Percentiles rank a stretch among this genome's conserved stretches.
Conservation (phyloP, 192 early-diverging fungal species). For the Entomortierella beljakovae region DNA sequence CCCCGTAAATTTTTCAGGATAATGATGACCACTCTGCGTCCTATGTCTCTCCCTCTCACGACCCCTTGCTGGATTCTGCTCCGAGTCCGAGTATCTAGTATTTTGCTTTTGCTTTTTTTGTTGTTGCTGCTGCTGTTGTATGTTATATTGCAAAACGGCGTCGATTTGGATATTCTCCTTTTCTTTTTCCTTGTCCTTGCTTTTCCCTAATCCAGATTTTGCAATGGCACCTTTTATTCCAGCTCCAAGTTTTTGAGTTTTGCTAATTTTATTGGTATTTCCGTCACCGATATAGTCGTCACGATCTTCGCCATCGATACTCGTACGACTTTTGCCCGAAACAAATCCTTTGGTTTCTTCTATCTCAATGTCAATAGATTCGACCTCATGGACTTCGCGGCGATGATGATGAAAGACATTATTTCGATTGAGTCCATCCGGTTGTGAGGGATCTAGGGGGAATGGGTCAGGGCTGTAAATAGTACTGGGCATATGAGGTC, state of each 20-base stretch:
- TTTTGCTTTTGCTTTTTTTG: constrained; percentile 9
- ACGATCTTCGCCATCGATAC: constrained; percentile 8
- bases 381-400: constrained; percentile 6
- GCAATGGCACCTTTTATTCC: constrained; percentile 31
- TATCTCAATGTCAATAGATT: constrained; percentile 34
- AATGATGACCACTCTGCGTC: constrained; percentile 5
- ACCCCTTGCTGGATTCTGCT: background rate
- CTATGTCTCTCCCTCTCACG: constrained; percentile 7
- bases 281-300: background rate
- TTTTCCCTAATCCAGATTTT: constrained; percentile 18
- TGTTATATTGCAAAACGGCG: constrained; percentile 24
- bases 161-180: constrained; percentile 4
- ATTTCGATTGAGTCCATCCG: constrained; percentile 22
- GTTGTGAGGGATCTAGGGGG: constrained; percentile 37
- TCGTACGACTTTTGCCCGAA: constrained; percentile 34
- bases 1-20: background rate
- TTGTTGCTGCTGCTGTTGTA: constrained; percentile 13
- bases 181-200: constrained; percentile 9
- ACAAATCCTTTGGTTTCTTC: constrained; percentile 45
- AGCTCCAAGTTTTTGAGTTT: constrained; percentile 16
- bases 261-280: background rate
- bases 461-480: constrained; percentile 45
- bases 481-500: constrained; percentile 34
- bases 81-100: background rate
- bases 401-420: constrained; percentile 14